Base-by-base conservation (phyloP, 2,329 filamentous ascomycete genomes). In the Beauveria brongniartii region DNA sequence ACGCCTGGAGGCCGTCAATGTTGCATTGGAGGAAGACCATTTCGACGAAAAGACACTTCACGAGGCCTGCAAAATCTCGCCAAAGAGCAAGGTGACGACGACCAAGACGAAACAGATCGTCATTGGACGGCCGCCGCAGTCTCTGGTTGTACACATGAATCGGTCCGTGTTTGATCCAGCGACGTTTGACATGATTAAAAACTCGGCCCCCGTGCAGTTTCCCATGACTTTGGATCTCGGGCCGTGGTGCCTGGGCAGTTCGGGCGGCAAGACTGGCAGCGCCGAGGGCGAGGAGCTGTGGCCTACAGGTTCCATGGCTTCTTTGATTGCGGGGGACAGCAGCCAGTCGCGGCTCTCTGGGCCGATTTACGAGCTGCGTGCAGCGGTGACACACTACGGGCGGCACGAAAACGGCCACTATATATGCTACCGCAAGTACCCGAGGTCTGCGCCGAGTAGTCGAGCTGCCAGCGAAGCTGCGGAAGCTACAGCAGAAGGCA, bases 341-440 rank as follows among this genome's bases (percentile, higher is more conserved):
- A 69, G 69, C 3, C 74, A 77, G 9, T 85, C 83, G 2, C 80
- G 77, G 63, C 74, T 84, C 9, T 76, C 75, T 0, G 84, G 85
- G 3, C 80, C 79, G 30, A 77, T 87, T 1, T 97, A 96, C 71
- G 85, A 90, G 69, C 78, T 97, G 18, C 84, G 89, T 58, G 91
- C 92, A 34, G 89, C 93, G 0, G 84, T 97, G 10, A 94, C 91
- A 1, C 94, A 97, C 70, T 90, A 89, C 64, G 94, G 94, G 4
- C 82, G 89, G 37, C 94, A 97, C 71, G 92, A 97, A 64, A 96
- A 96, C 67, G 94, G 94, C 0, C 94, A 99, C 74, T 97, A 99
- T 67, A 86, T 97, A 44, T 96, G 91, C 71, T 96, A 94, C 72
- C 83, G 91, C 56, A 90, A 88, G 68, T 87, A 91, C 68, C 80